Evolutionary conservation across 169 alveolate species (phyloP).

Genomic region (Plasmodium berghei): DNA sequence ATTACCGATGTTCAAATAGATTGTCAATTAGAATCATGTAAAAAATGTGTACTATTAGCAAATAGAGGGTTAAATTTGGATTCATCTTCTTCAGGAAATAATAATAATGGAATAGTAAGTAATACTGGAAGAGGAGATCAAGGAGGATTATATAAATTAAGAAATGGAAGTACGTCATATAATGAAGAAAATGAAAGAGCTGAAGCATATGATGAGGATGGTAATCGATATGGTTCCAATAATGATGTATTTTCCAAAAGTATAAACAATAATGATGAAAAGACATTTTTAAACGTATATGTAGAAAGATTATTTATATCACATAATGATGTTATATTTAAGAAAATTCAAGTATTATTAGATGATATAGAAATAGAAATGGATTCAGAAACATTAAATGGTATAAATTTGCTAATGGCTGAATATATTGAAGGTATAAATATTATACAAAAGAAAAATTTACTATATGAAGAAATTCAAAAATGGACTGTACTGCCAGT

Average conservation of each 20-base stretch:
- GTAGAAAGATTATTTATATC: slow-evolving; percentile 87
- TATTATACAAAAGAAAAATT: slow-evolving; percentile 51
- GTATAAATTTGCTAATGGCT: slow-evolving; percentile 54
- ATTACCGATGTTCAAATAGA: slow-evolving; percentile 88
- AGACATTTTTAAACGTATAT: slow-evolving; percentile 83
- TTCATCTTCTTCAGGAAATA: neutral
- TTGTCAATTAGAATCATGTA: slow-evolving; percentile 84
- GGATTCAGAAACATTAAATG: slow-evolving; percentile 76
- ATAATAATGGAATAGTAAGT: neutral
- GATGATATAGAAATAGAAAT: slow-evolving; percentile 89
- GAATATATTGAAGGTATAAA: slow-evolving; percentile 75
- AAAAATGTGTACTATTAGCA: slow-evolving; percentile 80
- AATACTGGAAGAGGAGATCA: slow-evolving; percentile 4
- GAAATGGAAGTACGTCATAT: neutral
- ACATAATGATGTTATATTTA: slow-evolving; percentile 84
- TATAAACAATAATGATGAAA: slow-evolving; percentile 52
- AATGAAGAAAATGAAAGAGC: neutral
- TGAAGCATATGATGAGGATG: neutral
- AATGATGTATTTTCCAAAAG: slow-evolving; percentile 5
- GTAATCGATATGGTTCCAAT: neutral
- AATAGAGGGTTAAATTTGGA: slow-evolving; percentile 76
- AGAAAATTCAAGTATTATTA: slow-evolving; percentile 82
- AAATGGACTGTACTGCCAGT: slow-evolving; percentile 77
- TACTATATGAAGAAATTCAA: slow-evolving; percentile 67
- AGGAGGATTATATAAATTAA: neutral